Evolutionary conservation across 805 yeast species (phyloP).

Genomic region (Komagataella phaffii): DNA sequence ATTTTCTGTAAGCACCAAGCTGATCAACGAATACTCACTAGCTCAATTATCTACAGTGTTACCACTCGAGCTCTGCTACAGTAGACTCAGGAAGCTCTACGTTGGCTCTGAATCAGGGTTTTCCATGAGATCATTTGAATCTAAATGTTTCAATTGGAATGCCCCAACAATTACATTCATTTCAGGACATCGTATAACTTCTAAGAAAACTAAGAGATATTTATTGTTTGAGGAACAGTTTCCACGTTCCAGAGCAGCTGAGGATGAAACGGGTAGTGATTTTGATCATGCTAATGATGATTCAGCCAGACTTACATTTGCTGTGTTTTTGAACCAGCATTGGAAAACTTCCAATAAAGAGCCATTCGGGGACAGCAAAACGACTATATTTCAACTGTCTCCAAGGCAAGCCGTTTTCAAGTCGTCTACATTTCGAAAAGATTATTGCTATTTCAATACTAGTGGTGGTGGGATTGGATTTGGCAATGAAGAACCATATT

Average conservation of each 20-base stretch:
- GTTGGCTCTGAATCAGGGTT: constrained; percentile 71
- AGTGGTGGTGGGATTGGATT: constrained; percentile 75
- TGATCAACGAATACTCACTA: constrained; percentile 23
- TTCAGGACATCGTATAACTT: constrained; percentile 42
- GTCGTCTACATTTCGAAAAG: constrained; percentile 19
- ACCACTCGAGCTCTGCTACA: constrained; percentile 24
- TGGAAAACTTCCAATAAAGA: constrained; percentile 69
- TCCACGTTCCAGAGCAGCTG: constrained; percentile 21
- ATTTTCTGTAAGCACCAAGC: constrained; percentile 15
- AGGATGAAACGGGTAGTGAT: background rate
- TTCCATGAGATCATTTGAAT: constrained; percentile 77
- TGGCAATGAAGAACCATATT: constrained; percentile 56
- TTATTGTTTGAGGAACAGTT: constrained; percentile 35
- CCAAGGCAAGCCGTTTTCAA: constrained; percentile 52
- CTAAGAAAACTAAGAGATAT: constrained; percentile 31
- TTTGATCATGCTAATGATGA: constrained; percentile 13
- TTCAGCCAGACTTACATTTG: constrained; percentile 38
- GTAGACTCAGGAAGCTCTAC: constrained; percentile 47
- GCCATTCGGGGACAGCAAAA: constrained; percentile 50
- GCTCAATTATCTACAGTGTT: constrained; percentile 24
- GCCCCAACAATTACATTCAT: constrained; percentile 71
- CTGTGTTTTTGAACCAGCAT: constrained; percentile 51
- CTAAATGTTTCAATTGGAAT: constrained; percentile 78
- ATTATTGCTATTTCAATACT: constrained; percentile 52
- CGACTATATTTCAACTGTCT: constrained; percentile 49